Percentiles rank a stretch among this genome's conserved stretches.
These are phyloP conservation scores for Priceomyces castillae DNA, from an alignment of 805 yeast genomes.

Conservation along the genomic window DNA sequence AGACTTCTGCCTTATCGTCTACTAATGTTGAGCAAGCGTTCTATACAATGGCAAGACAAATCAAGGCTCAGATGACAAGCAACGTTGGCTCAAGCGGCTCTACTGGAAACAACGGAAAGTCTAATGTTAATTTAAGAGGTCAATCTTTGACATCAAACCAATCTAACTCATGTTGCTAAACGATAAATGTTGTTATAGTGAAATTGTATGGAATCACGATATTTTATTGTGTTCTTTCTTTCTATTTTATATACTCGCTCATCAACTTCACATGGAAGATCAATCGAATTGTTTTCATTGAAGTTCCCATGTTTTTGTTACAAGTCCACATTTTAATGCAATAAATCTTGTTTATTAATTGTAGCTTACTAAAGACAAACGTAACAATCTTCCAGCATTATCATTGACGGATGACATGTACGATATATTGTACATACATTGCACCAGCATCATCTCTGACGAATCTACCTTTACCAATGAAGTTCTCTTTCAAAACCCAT, in stretches of 20 bases:
- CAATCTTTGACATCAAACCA: conserved; percentile 48
- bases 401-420: conserved; percentile 30
- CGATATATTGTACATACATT: conserved; percentile 54
- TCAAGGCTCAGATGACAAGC: conserved; percentile 89
- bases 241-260: background rate
- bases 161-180: conserved; percentile 39
- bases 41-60: conserved; percentile 97
- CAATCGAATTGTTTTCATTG: background rate
- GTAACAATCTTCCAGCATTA: background rate
- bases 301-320: conserved; percentile 1
- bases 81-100: conserved; percentile 41
- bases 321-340: conserved; percentile 1
- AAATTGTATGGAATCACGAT: background rate
- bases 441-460: conserved; percentile 44
- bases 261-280: background rate
- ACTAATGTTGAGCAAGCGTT: conserved; percentile 98
- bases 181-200: background rate
- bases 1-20: conserved; percentile 91
- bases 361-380: background rate
- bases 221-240: background rate
- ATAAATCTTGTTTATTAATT: background rate
- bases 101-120: conserved; percentile 43
- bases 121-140: conserved; percentile 71
- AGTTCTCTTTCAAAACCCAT: conserved; percentile 51
- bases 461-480: conserved; percentile 61